These are phyloP conservation scores for Phoma sp. DNA, from an alignment of 2,329 filamentous ascomycete genomes.

Conservation along the genomic window DNA sequence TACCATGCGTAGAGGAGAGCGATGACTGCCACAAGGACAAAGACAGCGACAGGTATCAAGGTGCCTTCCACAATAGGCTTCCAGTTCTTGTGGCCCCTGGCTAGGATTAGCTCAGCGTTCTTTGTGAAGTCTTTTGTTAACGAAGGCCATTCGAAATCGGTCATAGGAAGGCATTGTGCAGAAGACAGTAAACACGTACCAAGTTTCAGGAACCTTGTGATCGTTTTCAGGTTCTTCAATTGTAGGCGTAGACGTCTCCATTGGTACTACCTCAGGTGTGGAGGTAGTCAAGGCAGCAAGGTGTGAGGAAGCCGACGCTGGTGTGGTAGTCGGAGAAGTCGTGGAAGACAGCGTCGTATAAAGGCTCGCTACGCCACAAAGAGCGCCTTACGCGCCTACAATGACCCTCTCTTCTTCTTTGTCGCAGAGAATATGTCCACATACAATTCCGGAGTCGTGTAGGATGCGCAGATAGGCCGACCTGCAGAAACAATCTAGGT, in stretches of 20 bases:
- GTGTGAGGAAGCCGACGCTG: background rate
- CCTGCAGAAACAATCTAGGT: slow-evolving; percentile 77
- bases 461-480: slow-evolving; percentile 62
- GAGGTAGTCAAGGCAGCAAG: background rate
- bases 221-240: background rate
- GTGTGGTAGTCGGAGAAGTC: background rate
- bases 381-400: background rate
- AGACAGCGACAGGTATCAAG: background rate
- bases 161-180: no score
- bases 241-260: background rate
- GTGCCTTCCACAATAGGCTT: background rate
- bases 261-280: background rate
- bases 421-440: slow-evolving; percentile 66
- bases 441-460: slow-evolving; percentile 65
- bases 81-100: background rate
- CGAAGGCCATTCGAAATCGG: no score
- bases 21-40: background rate
- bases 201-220: background rate
- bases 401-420: slow-evolving; percentile 61
- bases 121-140: no score
- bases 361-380: slow-evolving; percentile 1
- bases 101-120: no score
- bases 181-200: background rate
- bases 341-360: background rate
- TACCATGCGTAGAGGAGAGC: background rate